Conservation (phyloP, 306 rosid species). For the Hylodesmum podocarpum region DNA sequence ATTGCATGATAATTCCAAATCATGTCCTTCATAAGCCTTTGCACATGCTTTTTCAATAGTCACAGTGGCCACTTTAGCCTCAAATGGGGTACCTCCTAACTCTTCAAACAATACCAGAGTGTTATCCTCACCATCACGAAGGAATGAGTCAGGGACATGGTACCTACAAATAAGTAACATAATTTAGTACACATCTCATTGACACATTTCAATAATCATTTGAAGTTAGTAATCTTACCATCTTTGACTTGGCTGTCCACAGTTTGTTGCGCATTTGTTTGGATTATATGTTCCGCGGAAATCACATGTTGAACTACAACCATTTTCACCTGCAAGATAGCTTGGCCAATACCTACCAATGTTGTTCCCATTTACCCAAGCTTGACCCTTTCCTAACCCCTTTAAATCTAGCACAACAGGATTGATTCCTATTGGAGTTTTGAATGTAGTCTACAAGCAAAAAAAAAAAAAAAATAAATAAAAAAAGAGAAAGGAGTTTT, state of each 20-base stretch:
- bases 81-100: conserved; percentile 41
- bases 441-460: conserved; percentile 28
- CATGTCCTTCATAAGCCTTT: conserved; percentile 34
- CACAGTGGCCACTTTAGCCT: conserved; percentile 29
- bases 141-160: conserved; percentile 39
- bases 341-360: conserved; percentile 48
- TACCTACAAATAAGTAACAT: conserved; percentile 17
- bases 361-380: conserved; percentile 50
- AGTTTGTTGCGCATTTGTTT: neutral
- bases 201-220: neutral
- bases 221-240: conserved; percentile 22
- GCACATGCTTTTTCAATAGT: conserved; percentile 32
- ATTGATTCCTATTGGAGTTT: conserved; percentile 29
- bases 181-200: neutral
- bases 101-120: conserved; percentile 42
- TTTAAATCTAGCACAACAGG: conserved; percentile 41
- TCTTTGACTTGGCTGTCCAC: conserved; percentile 32
- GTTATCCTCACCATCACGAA: neutral
- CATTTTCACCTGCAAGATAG: neutral
- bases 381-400: conserved; percentile 45
- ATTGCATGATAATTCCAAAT: conserved; percentile 35
- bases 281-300: conserved; percentile 26
- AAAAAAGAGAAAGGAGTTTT: too few species aligned
- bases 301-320: conserved; percentile 31
- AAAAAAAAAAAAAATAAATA: too few species aligned